Conservation (phyloP, 2,329 filamentous ascomycete species). For the Plectosphaerella cucumerina region DNA sequence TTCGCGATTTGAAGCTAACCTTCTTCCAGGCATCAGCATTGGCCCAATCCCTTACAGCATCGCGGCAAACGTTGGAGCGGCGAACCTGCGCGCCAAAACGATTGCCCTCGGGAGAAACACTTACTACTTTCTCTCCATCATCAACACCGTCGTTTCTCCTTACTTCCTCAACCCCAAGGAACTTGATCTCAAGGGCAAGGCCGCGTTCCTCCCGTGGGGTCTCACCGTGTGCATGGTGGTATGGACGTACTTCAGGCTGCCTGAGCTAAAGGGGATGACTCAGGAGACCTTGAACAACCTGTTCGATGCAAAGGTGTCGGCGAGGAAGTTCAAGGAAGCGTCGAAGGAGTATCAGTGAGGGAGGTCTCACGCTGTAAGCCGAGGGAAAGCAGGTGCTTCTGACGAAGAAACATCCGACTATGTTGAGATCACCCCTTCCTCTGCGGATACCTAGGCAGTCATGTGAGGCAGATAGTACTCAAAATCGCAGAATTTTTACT, state of each 20-base stretch:
- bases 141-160: conserved; percentile 31
- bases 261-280: conserved; percentile 28
- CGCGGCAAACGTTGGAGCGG: conserved; percentile 37
- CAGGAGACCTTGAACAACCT: not conserved
- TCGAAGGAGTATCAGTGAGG: not conserved
- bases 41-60: conserved; percentile 41
- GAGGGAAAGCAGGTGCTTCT: no score
- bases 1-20: conserved; percentile 29
- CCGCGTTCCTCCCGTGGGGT: conserved; percentile 38
- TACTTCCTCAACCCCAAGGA: conserved; percentile 31
- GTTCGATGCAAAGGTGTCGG: not conserved
- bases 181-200: conserved; percentile 41
- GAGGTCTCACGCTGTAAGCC: no score
- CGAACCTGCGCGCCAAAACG: conserved; percentile 40
- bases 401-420: no score
- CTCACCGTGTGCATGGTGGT: conserved; percentile 35
- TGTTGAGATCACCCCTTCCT: no score
- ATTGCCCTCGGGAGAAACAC: conserved; percentile 39
- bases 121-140: conserved; percentile 34
- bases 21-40: conserved; percentile 34
- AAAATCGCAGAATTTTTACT: no score
- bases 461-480: no score
- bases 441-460: no score
- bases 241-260: conserved; percentile 39
- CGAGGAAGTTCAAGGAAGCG: not conserved